Base-by-base conservation (phyloP, 495 filamentous ascomycete genomes). In the Xylaria bambusicola region DNA sequence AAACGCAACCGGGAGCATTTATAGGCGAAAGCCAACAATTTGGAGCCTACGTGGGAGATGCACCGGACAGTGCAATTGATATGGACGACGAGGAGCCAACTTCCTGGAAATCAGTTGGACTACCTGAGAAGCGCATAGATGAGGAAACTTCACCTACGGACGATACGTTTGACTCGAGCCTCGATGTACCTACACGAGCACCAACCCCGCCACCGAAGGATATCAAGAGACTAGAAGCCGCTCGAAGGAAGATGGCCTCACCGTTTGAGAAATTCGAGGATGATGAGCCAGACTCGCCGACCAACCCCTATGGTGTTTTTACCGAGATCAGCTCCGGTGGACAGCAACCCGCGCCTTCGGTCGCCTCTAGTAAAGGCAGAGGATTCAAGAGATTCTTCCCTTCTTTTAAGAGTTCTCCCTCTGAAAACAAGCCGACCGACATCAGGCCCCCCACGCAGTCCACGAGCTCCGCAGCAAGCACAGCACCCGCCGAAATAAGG, bases 11-110 rank as follows among this genome's bases (percentile, higher is more conserved):
- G 21, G 68, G 65, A 8, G 59, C 62, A 40, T 65, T 70, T 55
- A 15, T 73, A 6, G 66, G 68, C 29, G 68, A 65, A 6, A 51
- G 35, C 5, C 56, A 68, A 36, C 29, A 63, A 21, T 71, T 66
- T 42, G 63, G 63, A 29, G 68, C 68, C 26, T 71, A 70, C 12
- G 46, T 70, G 20, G 72, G 67, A n/a, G 68, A 75, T 23, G 66
- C 68, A 12, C 74, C 77, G 4, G 77, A 79, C 47, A 76, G 71
- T 61, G 77, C 74, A 20, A 75, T 79, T 33, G 77, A 76, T 33
- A 52, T 77, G 23, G 68, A 76, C 35, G 52, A 58, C 38, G 60
- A 59, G 49, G 73, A 74, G 36, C 62, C 70, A 20, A 57, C 33
- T 15, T 61, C 56, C 40, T 54, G 50, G 49, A 38, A 52, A 31